A percentile compares a stretch with the other conserved stretches of the same genome.
Evolutionary conservation across 2,329 filamentous ascomycete genomes (phyloP).

Genomic region (Endothia cerciana): DNA sequence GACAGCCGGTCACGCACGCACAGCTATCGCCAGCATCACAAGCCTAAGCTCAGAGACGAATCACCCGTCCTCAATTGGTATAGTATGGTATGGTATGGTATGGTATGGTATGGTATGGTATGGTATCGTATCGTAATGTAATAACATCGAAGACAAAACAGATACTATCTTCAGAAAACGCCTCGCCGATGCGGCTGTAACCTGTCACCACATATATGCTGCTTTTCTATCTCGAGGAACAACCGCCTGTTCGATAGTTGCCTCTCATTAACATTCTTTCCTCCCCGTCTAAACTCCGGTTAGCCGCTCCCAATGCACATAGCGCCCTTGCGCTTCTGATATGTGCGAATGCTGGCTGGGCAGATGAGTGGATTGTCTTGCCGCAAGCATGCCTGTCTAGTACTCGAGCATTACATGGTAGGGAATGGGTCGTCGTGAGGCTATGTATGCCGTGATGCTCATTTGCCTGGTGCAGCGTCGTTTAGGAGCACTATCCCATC

Average conservation of each 20-base stretch:
- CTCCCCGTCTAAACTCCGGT: background rate
- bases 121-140: constrained; percentile 9
- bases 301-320: background rate
- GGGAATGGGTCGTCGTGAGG: background rate
- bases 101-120: constrained; percentile 11
- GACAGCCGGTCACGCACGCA: too few relatives aligned
- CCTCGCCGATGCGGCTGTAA: background rate
- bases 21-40: background rate
- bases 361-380: background rate
- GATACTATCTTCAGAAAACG: background rate
- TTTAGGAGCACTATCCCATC: background rate
- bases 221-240: background rate
- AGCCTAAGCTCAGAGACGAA: background rate
- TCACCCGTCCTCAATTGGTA: background rate
- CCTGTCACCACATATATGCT: background rate
- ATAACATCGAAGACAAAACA: background rate
- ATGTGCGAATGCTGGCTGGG: background rate
- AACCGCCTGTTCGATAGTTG: background rate
- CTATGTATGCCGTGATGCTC: background rate
- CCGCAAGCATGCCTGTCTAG: background rate
- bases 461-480: background rate
- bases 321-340: background rate
- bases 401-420: background rate
- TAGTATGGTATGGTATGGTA: constrained; percentile 8
- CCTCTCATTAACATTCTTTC: background rate